Evolutionary conservation across 2,329 filamentous ascomycete species (phyloP), one percentile per base, ranked within the genome.

Genomic region (Neurospora sp.): DNA sequence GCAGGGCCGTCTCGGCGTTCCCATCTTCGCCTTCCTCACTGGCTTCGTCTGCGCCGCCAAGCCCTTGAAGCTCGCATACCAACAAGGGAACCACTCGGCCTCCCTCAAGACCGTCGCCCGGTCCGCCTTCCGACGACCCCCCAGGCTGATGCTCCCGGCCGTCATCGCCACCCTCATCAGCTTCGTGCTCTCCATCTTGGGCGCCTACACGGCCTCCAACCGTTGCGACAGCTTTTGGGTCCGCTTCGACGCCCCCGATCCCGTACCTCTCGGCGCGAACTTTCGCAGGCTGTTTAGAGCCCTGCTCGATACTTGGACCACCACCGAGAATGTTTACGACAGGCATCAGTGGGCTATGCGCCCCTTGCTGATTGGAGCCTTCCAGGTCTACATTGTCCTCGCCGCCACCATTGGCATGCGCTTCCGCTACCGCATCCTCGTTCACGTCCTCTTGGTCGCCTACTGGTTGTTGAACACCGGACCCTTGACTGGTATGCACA

Each of bases 41-140:
- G 85, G 85, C 70, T 86, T 86, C 72, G 85, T 87, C 28, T 86
- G 84, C 75, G 84, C 84, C 38, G 79, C 86, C 70, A 86, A 86
- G 75, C 85, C 85, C 1, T 77, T 86, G 15, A 84, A 84, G 75
- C 82, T 84, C 66, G 81, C 82, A 40, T 77, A 77, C 23, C 82
- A 83, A 40, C 79, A 81, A 9, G 81, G 82, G 52, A 82, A 86
- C 73, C 73, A 77, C 38, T 73, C 79, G 15, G 82, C 78, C 3
- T 80, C 84, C 8, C 80, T 86, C 69, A 79, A 80, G 66, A 80
- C 84, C 28, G 78, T 87, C 67, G 82, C 84, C 36, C 84, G 85
- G 73, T 85, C 83, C 69, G 84, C 84, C 36, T 86, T 87, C 75
- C 83, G 84, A 66, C 82, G 85, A 28, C 82, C 84, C 3, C 83